A percentile compares a stretch with the other conserved stretches of the same genome.
phyloP scores from a whole-genome alignment of 1,284 basidiomycete genomes.

The Pseudozyma flocculosa region DNA sequence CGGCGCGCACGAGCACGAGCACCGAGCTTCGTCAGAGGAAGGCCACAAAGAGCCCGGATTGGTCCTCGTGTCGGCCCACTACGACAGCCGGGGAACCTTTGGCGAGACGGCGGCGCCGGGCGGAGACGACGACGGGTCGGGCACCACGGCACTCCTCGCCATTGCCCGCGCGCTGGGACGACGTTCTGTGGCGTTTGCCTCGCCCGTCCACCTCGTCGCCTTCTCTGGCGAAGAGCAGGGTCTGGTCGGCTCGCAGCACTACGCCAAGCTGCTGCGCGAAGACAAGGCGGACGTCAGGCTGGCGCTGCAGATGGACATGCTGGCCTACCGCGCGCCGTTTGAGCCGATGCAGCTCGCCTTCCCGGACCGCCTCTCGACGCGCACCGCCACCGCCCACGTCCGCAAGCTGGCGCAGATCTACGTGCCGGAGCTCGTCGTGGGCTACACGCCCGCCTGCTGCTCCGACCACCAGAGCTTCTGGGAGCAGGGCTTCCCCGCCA shows the following conservation, averaged over 20 bases:
- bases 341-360: conserved; percentile 56
- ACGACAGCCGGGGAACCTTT: conserved; percentile 50
- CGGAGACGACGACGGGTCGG: conserved; percentile 48
- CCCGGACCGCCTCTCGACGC: conserved; percentile 51
- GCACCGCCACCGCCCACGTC: conserved; percentile 36
- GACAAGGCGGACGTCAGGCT: conserved; percentile 10
- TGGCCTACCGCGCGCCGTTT: conserved; percentile 43
- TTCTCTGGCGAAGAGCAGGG: conserved; percentile 59
- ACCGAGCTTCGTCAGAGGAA: too few relatives aligned
- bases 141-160: conserved; percentile 46
- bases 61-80: conserved; percentile 54
- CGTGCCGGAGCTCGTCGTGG: conserved; percentile 39
- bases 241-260: conserved; percentile 34
- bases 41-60: conserved; percentile 13
- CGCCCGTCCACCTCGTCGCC: conserved; percentile 51
- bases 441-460: conserved; percentile 54
- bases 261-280: conserved; percentile 20
- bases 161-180: conserved; percentile 43
- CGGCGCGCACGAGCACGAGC: too few relatives aligned
- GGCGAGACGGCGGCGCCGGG: conserved; percentile 49
- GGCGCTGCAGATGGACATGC: conserved; percentile 49
- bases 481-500: conserved; percentile 31
- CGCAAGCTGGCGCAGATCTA: conserved; percentile 49
- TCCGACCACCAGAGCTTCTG: conserved; percentile 57
- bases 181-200: conserved; percentile 10